Conservation (phyloP, 1,284 basidiomycete genomes). For the Ceratobasidium sp. region DNA sequence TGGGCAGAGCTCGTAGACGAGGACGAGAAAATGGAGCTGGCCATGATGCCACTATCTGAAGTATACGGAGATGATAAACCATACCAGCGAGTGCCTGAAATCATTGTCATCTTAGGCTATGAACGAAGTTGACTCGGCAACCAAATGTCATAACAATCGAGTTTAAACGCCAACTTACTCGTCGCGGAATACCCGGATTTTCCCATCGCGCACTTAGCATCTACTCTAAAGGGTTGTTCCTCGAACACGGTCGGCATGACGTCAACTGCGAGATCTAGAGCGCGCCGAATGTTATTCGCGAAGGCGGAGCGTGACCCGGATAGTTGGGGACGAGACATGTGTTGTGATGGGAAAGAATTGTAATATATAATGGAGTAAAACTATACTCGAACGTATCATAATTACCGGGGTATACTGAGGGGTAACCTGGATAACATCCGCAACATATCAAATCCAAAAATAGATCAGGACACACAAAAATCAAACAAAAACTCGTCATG, state of each 20-base stretch:
- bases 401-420: constrained; percentile 1
- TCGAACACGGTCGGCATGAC: constrained; percentile 38
- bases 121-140: constrained; percentile 53
- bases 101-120: background rate
- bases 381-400: constrained; percentile 27
- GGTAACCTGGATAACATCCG: too few relatives aligned
- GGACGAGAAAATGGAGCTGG: constrained; percentile 60
- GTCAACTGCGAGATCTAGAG: constrained; percentile 25
- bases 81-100: background rate
- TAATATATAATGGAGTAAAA: background rate
- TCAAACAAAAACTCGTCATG: background rate
- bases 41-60: constrained; percentile 63
- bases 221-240: constrained; percentile 4
- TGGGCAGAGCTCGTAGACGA: constrained; percentile 64
- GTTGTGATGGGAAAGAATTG: constrained; percentile 5
- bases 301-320: background rate
- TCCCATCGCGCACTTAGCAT: constrained; percentile 9
- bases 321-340: constrained; percentile 25
- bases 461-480: background rate
- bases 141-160: constrained; percentile 62
- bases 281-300: constrained; percentile 12
- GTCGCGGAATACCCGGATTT: background rate
- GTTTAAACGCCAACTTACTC: constrained; percentile 33
- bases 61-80: constrained; percentile 41
- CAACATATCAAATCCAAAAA: background rate